A percentile compares a stretch with the other conserved stretches of the same genome.
phyloP scores from a whole-genome alignment of 2,329 filamentous ascomycete species.

The Xylariaceae sp. region DNA sequence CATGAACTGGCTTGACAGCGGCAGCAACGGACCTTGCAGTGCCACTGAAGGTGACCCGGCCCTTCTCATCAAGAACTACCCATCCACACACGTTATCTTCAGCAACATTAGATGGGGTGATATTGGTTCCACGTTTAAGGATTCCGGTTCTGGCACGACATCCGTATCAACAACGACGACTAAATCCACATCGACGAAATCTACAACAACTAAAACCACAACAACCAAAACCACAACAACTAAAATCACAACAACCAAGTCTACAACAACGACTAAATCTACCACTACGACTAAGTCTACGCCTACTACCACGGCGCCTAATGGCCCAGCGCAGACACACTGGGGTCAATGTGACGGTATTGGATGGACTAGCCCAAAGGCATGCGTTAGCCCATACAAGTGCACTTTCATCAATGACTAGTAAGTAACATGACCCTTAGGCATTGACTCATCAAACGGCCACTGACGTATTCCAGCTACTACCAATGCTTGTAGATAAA shows the following conservation, averaged over 20 bases:
- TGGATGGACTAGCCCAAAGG: conserved; percentile 15
- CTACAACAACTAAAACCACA: background rate
- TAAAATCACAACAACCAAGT: conserved; percentile 1
- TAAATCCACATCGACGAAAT: background rate
- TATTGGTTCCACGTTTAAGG: conserved; percentile 31
- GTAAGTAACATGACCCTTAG: conserved; percentile 8
- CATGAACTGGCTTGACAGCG: conserved; percentile 65
- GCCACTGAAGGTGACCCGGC: conserved; percentile 59
- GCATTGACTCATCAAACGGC: background rate
- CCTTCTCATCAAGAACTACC: conserved; percentile 30
- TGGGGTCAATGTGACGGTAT: conserved; percentile 23
- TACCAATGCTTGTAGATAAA: conserved; percentile 17
- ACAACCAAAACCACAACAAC: background rate
- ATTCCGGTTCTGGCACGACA: background rate
- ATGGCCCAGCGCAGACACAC: conserved; percentile 8
- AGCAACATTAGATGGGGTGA: conserved; percentile 40
- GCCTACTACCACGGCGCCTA: conserved; percentile 4
- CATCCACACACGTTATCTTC: conserved; percentile 38
- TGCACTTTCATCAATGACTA: conserved; percentile 23
- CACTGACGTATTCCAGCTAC: conserved; percentile 13
- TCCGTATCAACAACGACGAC: too few relatives aligned
- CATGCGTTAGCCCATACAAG: conserved; percentile 15
- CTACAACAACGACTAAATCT: background rate
- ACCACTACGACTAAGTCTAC: background rate
- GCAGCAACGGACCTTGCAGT: conserved; percentile 60